A percentile compares a stretch with the other conserved stretches of the same genome.
Evolutionary conservation across 208 protist species (phyloP).

Genomic region (Leishmania aethiopica): DNA sequence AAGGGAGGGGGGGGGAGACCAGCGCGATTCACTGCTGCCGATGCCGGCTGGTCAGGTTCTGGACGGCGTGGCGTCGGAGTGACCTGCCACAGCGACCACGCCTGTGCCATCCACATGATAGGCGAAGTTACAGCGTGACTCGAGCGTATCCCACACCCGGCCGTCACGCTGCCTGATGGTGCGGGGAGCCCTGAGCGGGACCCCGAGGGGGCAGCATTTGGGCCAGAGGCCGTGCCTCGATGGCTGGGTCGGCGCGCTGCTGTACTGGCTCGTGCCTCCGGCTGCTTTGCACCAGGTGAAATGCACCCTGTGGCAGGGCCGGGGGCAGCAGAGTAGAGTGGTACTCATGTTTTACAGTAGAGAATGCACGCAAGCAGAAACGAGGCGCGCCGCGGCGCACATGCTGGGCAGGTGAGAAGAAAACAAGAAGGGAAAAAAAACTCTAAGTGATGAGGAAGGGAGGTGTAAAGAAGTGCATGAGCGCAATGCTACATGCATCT

Average conservation of each 20-base stretch:
- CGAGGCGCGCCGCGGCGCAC: no score
- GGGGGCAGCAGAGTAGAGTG: background rate
- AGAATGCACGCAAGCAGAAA: background rate
- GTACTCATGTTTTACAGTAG: background rate
- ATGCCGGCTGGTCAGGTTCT: background rate
- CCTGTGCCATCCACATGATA: background rate
- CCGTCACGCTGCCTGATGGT: background rate
- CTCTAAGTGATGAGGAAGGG: background rate
- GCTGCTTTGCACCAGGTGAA: background rate
- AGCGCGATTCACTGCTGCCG: background rate
- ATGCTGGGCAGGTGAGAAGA: background rate
- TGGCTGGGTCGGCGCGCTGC: background rate
- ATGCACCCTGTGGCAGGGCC: background rate
- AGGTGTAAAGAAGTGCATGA: constrained; percentile 69
- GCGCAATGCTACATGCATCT: background rate
- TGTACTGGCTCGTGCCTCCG: background rate
- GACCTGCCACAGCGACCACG: background rate
- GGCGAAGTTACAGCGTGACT: background rate
- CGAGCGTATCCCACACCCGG: background rate
- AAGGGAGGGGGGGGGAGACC: no score
- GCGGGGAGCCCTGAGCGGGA: no score
- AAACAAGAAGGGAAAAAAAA: background rate
- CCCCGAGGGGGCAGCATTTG: background rate
- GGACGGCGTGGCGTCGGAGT: background rate
- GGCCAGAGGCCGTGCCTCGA: background rate